Conservation (phyloP, 1,284 basidiomycete species). For the Cryptococcus hybrid region DNA sequence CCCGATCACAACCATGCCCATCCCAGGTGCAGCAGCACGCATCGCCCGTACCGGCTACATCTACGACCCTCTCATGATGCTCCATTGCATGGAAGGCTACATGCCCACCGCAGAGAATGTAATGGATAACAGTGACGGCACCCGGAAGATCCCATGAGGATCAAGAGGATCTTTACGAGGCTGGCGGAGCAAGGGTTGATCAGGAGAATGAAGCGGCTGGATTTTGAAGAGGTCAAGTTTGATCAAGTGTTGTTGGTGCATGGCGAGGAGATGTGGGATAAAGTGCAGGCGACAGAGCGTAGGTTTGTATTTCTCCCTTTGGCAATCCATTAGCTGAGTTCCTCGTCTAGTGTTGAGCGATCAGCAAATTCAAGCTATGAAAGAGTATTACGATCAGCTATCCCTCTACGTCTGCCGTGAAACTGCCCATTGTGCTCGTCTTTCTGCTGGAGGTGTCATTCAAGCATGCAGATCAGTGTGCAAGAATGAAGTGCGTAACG, state of each 20-base stretch:
- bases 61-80: slow-evolving; percentile 83
- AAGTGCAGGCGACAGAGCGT: slow-evolving; percentile 64
- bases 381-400: slow-evolving; percentile 77
- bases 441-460: slow-evolving; percentile 93
- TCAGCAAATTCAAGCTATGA: slow-evolving; percentile 69
- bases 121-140: slow-evolving; percentile 56
- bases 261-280: slow-evolving; percentile 84
- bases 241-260: slow-evolving; percentile 88
- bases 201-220: slow-evolving; percentile 71
- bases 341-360: slow-evolving; percentile 61
- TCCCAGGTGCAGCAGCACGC: neutral
- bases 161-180: slow-evolving; percentile 70
- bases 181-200: slow-evolving; percentile 64
- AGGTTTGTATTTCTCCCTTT: slow-evolving; percentile 6
- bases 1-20: neutral
- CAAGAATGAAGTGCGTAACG: slow-evolving; percentile 73
- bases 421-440: slow-evolving; percentile 77
- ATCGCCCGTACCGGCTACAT: slow-evolving; percentile 68
- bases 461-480: slow-evolving; percentile 88
- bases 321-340: neutral
- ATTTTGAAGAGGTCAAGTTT: slow-evolving; percentile 67
- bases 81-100: slow-evolving; percentile 58
- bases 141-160: slow-evolving; percentile 86
- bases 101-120: slow-evolving; percentile 52
- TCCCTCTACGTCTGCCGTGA: slow-evolving; percentile 89